phyloP scores from a whole-genome alignment of 75 land plant genomes.

The Adiantum capillusveneris region DNA sequence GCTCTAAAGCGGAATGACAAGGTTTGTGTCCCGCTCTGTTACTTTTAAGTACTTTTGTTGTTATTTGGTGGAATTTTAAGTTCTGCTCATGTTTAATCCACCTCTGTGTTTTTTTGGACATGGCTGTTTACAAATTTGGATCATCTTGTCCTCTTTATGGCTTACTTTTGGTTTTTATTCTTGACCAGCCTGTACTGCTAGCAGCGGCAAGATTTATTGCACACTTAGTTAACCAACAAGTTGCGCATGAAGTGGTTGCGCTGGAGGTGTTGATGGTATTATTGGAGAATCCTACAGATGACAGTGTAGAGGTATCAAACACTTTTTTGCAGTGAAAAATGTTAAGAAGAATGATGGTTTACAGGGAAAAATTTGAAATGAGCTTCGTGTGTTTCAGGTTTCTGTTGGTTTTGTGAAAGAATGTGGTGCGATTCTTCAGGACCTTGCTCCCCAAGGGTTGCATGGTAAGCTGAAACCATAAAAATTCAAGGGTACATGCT shows the following conservation, averaged over 20 bases:
- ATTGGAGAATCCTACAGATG: conserved; percentile 76
- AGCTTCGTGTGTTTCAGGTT: conserved; percentile 26
- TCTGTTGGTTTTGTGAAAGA: conserved; percentile 75
- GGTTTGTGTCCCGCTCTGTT: conserved; percentile 22
- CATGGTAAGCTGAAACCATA: conserved; percentile 60
- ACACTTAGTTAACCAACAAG: conserved; percentile 87
- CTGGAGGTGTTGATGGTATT: conserved; percentile 63
- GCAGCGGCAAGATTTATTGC: conserved; percentile 91
- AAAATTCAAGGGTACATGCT: no score
- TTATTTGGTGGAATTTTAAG: no score
- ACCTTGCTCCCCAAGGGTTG: conserved; percentile 70
- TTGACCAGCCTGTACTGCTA: conserved; percentile 52
- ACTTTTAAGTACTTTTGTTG: no score
- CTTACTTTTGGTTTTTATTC: conserved; percentile 1
- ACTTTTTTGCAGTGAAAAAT: no score
- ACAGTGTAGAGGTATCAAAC: conserved; percentile 69
- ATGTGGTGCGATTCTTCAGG: conserved; percentile 81
- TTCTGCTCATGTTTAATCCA: no score
- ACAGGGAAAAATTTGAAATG: no score
- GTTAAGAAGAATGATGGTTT: no score
- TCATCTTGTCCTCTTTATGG: no score
- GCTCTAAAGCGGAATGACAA: conserved; percentile 86
- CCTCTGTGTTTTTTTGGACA: no score
- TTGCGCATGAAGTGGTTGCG: conserved; percentile 79
- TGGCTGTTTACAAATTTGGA: no score